phyloP scores from a whole-genome alignment of 805 yeast species.

The Candida pini region DNA sequence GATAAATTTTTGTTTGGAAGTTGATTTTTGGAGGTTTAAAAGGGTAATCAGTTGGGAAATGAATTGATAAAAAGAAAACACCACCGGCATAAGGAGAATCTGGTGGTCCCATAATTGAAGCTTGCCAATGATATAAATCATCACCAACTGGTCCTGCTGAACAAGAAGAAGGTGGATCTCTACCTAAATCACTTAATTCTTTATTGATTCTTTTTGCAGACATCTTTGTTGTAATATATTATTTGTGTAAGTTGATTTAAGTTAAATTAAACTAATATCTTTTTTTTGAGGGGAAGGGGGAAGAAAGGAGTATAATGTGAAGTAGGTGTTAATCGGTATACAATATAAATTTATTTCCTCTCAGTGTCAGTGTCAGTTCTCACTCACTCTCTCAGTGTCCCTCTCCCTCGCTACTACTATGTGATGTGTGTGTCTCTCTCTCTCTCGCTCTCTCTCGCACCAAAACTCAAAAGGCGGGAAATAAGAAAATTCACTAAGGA shows the following conservation, averaged over 20 bases:
- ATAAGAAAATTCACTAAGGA: too few species aligned
- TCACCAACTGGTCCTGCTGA: conserved; percentile 99
- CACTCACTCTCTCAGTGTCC: too few species aligned
- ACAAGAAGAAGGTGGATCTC: conserved; percentile 98
- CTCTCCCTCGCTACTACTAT: too few species aligned
- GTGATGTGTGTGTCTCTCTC: too few species aligned
- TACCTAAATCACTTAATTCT: conserved; percentile 92
- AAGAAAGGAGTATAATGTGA: too few species aligned
- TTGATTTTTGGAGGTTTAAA: conserved; percentile 95
- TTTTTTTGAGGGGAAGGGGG: too few species aligned
- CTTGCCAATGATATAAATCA: conserved; percentile 98
- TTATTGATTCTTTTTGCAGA: conserved; percentile 94
- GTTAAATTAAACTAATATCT: too few species aligned
- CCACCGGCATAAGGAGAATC: conserved; percentile 83
- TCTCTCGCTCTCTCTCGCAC: too few species aligned
- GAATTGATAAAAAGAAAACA: conserved; percentile 91
- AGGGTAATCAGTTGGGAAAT: conserved; percentile 98
- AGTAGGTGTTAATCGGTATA: too few species aligned
- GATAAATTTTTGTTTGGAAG: conserved; percentile 94
- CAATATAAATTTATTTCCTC: too few species aligned
- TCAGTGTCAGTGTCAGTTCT: too few species aligned
- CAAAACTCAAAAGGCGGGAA: too few species aligned
- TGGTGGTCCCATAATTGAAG: conserved; percentile 98
- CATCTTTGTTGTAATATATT: conserved; percentile 37
- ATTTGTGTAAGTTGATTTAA: not conserved